Base-by-base conservation (phyloP, 805 yeast species). In the Candida glaebosa region DNA sequence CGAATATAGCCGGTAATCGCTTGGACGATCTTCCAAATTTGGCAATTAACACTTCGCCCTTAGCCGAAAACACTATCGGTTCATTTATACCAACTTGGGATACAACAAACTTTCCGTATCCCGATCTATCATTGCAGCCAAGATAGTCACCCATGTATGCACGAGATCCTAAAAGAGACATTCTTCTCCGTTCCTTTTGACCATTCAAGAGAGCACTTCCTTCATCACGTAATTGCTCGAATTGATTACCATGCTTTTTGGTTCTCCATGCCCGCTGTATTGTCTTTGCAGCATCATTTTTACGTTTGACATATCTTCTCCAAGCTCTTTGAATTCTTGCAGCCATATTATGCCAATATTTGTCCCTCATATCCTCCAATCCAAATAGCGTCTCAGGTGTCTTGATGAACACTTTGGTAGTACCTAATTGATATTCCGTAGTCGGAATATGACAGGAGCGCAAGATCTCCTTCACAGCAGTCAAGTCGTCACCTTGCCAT, bases 261-360 rank as follows among this genome's bases (percentile, higher is more conserved):
- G 78, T 83, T 61, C 93, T 79, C 84, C 95, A 87, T 37, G 86
- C 81, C 46, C 82, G 76, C 65, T 90, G 97, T 33, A 88, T 79
- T 40, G 73, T 76, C 44, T 77, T 79, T 1, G 96, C 97, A 18
- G 95, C 89, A 54, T 87, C 96, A 42, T 82, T 84, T 67, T 90
- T 82, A 57, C 87, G 76, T 61, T 81, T 82, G 47, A 82, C 68
- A 58, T 84, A 87, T 53, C 87, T 74, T 69, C 99, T 78, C 87
- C 97, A 89, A 3, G 99, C 98, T 50, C 97, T 79, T 71, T 93
- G 99, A 52, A 93, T 91, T 54, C 95, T 80, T 3, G 96, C 90
- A 3, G 99, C 99, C 95, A 93, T 93, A 53, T 87, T 87, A 57
- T 88, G 91, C 98, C 99, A 93, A 60, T 89, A 93, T 68, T 82